Percentiles rank a stretch among this genome's conserved stretches.
Evolutionary conservation across 805 yeast genomes (phyloP).

Genomic region (Starmerella etchellsii): DNA sequence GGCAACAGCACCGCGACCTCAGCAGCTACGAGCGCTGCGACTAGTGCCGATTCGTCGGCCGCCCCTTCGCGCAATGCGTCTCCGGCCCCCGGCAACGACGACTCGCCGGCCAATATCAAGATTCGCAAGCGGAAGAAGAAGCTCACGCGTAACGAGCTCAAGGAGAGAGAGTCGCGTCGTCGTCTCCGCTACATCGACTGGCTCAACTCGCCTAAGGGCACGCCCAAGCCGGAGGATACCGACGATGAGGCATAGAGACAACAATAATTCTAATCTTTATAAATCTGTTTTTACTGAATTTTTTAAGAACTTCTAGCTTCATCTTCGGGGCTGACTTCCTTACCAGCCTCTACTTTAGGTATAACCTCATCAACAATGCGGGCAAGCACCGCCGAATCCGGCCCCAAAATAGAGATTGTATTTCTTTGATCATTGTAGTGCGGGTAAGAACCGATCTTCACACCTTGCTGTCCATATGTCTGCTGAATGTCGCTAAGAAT

Average conservation of each 20-base stretch:
- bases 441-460: slow-evolving; percentile 79
- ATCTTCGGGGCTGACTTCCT: slow-evolving; percentile 42
- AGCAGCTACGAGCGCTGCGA: slow-evolving; percentile 20
- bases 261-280: neutral
- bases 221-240: slow-evolving; percentile 86
- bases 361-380: slow-evolving; percentile 37
- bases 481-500: slow-evolving; percentile 42
- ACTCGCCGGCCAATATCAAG: slow-evolving; percentile 92
- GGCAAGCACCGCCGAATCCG: slow-evolving; percentile 32
- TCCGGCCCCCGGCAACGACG: slow-evolving; percentile 31
- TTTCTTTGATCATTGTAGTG: slow-evolving; percentile 51
- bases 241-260: slow-evolving; percentile 74
- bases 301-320: slow-evolving; percentile 30
- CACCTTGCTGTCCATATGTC: slow-evolving; percentile 28
- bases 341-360: slow-evolving; percentile 37
- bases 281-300: neutral
- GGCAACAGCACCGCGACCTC: slow-evolving; percentile 44
- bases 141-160: slow-evolving; percentile 93
- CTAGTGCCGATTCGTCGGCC: slow-evolving; percentile 37
- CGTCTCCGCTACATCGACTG: slow-evolving; percentile 87
- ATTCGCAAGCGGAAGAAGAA: slow-evolving; percentile 88
- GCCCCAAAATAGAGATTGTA: slow-evolving; percentile 66
- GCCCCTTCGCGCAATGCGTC: slow-evolving; percentile 32
- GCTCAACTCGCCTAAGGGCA: slow-evolving; percentile 94
- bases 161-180: slow-evolving; percentile 82